Evolutionary conservation across 2,329 filamentous ascomycete species (phyloP), one percentile per base, ranked within the genome.

Genomic region (Epicoccum sorghinum): DNA sequence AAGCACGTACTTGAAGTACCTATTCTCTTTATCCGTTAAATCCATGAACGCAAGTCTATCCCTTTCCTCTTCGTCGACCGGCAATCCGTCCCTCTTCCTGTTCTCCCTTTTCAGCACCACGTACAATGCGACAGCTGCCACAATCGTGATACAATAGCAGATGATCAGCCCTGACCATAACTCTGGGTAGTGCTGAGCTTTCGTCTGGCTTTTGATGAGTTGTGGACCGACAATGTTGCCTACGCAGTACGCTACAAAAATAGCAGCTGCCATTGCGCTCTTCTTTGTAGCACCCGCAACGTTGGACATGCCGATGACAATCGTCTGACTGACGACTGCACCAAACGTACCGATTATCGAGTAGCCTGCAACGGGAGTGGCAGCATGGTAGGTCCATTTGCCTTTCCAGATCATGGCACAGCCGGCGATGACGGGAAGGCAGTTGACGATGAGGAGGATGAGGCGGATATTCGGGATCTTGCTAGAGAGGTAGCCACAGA

Each of bases 261-360:
- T 87, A 0, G 86, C 86, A 0, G 86, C 86, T 0, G 89, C 87
- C 80, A 89, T 90, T 64, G 89, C 86, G 59, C 86, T 89, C 78
- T 91, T 91, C 77, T 92, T 92, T 0, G 89, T 91, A 23, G 89
- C 83, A 13, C 89, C 89, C 0, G 89, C 88, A 0, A 91, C 87
- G 60, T 92, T 92, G 9, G 84, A 83, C 79, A 84, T 84, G 0
- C 82, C 83, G 3, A 85, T 66, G 0, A 78, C 79, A 37, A 86
- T 83, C 3, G 82, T 80, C n/a, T 84, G 76, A 38, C 84, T 87
- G 0, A 89, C 88, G 0, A 89, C 87, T 0, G 84, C 86, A 0
- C 88, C 88, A 59, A 91, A 91, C 60, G 87, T 89, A 0, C 89
- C 89, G 2, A 87, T 88, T 32, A 92, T 81, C 0, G 86, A 85